These are phyloP conservation scores for Macrolepiota albuminosa DNA, from an alignment of 768 basidiomycete species.

Conservation along the genomic window DNA sequence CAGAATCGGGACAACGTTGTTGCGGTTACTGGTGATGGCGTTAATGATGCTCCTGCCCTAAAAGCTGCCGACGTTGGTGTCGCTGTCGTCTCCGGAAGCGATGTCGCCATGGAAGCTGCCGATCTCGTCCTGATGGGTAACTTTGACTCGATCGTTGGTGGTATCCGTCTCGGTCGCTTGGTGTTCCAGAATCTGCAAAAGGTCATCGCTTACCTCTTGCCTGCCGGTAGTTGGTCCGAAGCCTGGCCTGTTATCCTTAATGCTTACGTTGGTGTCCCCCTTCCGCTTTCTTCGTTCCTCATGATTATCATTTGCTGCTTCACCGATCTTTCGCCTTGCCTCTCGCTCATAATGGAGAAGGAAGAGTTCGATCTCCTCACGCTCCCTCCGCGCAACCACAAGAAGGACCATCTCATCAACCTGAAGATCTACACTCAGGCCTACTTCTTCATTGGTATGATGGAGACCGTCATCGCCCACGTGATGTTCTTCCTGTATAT, in stretches of 20 bases:
- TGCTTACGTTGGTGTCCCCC: slow-evolving; percentile 55
- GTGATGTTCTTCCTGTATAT: slow-evolving; percentile 35
- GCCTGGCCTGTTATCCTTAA: slow-evolving; percentile 53
- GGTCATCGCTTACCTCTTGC: slow-evolving; percentile 41
- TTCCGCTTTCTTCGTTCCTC: slow-evolving; percentile 42
- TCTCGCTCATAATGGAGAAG: slow-evolving; percentile 16
- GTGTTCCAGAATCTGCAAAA: slow-evolving; percentile 59
- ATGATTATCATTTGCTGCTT: slow-evolving; percentile 19
- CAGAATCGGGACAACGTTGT: slow-evolving; percentile 45
- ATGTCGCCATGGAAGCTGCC: slow-evolving; percentile 51
- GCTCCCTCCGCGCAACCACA: slow-evolving; percentile 16
- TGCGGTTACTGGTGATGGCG: slow-evolving; percentile 54
- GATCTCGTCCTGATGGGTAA: slow-evolving; percentile 35
- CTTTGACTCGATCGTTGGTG: slow-evolving; percentile 54
- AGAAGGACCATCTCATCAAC: slow-evolving; percentile 17
- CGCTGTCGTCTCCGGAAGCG: slow-evolving; percentile 38
- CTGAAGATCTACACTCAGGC: slow-evolving; percentile 14
- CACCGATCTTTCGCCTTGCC: slow-evolving; percentile 13
- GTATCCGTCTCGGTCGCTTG: slow-evolving; percentile 54
- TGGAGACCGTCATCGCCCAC: slow-evolving; percentile 15
- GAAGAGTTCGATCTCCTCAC: slow-evolving; percentile 18
- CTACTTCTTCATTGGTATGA: slow-evolving; percentile 14
- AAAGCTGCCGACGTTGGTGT: slow-evolving; percentile 56
- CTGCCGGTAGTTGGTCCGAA: slow-evolving; percentile 56
- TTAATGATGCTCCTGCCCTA: slow-evolving; percentile 49